A percentile compares a stretch with the other conserved stretches of the same genome.
phyloP scores from a whole-genome alignment of 1,284 basidiomycete genomes.

The Meripilus lineatus region DNA sequence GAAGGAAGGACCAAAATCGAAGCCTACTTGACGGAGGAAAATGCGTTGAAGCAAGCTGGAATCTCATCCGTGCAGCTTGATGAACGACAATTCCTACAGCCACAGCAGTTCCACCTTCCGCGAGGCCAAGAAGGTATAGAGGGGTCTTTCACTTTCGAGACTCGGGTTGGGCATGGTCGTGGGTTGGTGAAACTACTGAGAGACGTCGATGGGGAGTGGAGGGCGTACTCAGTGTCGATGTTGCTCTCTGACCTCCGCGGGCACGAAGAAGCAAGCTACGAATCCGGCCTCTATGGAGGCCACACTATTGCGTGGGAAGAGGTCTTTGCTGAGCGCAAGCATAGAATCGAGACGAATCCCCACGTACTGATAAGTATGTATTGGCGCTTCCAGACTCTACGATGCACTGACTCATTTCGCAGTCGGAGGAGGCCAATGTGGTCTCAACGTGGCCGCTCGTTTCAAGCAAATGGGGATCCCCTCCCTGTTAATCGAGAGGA shows the following conservation, averaged over 20 bases:
- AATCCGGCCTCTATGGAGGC: conserved; percentile 13
- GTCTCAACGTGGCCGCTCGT: conserved; percentile 47
- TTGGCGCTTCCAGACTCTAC: background rate
- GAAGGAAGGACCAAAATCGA: conserved; percentile 35
- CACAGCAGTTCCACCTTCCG: conserved; percentile 16
- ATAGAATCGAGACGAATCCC: conserved; percentile 22
- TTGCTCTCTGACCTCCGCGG: conserved; percentile 27
- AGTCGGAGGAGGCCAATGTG: conserved; percentile 53
- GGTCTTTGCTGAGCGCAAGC: conserved; percentile 14
- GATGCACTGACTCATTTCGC: conserved; percentile 29
- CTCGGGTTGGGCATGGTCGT: conserved; percentile 29
- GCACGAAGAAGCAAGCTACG: conserved; percentile 22
- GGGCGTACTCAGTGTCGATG: conserved; percentile 23
- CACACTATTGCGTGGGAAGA: conserved; percentile 18
- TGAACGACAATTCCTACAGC: conserved; percentile 20
- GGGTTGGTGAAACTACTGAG: conserved; percentile 33
- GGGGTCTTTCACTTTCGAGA: conserved; percentile 34
- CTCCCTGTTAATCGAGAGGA: conserved; percentile 43
- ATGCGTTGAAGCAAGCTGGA: conserved; percentile 23
- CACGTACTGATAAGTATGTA: conserved; percentile 26
- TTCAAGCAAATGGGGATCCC: conserved; percentile 47
- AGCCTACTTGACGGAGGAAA: conserved; percentile 33
- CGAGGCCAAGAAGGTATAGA: background rate
- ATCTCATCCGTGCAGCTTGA: conserved; percentile 22
- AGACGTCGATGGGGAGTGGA: conserved; percentile 14